A percentile compares a stretch with the other conserved stretches of the same genome.
phyloP scores from a whole-genome alignment of 352 stramenopile genomes.

The Pythium periplocum region DNA sequence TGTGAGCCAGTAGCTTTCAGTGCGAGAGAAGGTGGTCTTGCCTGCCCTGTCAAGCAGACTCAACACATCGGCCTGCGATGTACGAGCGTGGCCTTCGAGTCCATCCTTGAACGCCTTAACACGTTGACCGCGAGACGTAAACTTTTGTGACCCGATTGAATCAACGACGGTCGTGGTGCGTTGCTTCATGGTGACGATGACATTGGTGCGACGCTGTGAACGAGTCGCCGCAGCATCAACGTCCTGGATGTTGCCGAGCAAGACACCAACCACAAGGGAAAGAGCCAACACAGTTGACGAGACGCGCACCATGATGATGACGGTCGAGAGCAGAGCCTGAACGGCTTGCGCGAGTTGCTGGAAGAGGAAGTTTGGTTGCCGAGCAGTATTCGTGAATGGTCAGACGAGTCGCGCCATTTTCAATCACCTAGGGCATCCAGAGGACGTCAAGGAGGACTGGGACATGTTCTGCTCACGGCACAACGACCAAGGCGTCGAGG shows the following conservation, averaged over 20 bases:
- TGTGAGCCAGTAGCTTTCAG: slow-evolving; percentile 22
- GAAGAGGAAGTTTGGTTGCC: too few relatives aligned
- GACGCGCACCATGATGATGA: slow-evolving; percentile 13
- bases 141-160: slow-evolving; percentile 11
- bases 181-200: slow-evolving; percentile 28
- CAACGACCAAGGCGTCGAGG: too few relatives aligned
- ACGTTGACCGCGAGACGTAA: slow-evolving; percentile 9
- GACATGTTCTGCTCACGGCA: too few relatives aligned
- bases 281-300: slow-evolving; percentile 5
- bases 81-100: slow-evolving; percentile 7
- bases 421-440: too few relatives aligned
- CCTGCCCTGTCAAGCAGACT: slow-evolving; percentile 10
- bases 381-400: too few relatives aligned
- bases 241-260: too few relatives aligned
- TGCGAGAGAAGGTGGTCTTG: slow-evolving; percentile 9
- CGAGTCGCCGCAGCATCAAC: slow-evolving; percentile 3
- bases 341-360: too few relatives aligned
- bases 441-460: too few relatives aligned
- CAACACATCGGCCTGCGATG: slow-evolving; percentile 1
- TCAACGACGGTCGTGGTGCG: slow-evolving; percentile 6
- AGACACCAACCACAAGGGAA: not conserved
- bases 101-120: slow-evolving; percentile 1
- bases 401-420: too few relatives aligned
- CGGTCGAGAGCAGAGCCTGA: not conserved
- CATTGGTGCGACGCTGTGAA: slow-evolving; percentile 7